Conservation (phyloP, 2,329 filamentous ascomycete species). For the Claviceps africana region DNA sequence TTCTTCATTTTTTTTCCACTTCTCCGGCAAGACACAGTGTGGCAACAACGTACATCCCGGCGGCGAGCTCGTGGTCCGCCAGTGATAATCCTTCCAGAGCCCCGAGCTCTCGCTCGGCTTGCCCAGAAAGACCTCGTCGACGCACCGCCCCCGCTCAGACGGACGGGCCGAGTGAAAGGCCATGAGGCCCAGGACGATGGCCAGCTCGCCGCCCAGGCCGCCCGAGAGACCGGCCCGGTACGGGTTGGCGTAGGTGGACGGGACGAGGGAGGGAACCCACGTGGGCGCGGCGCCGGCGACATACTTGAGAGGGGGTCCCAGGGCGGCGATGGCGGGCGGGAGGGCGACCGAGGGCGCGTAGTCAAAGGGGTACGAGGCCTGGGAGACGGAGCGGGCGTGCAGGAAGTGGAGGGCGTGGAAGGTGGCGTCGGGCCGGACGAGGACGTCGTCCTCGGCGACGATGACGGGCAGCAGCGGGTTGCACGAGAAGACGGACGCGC, state of each 20-base stretch:
- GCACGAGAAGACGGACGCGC: constrained; percentile 22
- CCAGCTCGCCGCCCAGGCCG: constrained; percentile 24
- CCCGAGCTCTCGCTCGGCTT: constrained; percentile 7
- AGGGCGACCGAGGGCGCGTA: not conserved
- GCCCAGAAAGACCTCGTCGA: constrained; percentile 5
- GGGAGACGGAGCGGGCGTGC: constrained; percentile 13
- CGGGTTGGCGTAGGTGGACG: constrained; percentile 15
- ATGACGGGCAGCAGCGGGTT: constrained; percentile 23
- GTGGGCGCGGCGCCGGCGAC: constrained; percentile 18
- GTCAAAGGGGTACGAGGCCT: constrained; percentile 8
- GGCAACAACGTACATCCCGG: constrained; percentile 17
- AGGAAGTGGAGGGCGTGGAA: constrained; percentile 19
- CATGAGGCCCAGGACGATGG: constrained; percentile 27
- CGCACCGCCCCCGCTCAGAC: not conserved
- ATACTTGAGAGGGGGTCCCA: constrained; percentile 11
- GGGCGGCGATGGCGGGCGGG: not conserved
- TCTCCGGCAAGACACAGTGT: no score
- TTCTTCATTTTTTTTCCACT: no score
- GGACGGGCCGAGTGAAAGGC: constrained; percentile 13
- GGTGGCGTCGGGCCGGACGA: constrained; percentile 6
- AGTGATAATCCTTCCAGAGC: constrained; percentile 14
- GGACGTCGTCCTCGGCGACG: constrained; percentile 12
- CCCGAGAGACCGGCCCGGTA: constrained; percentile 9
- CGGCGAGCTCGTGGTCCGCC: constrained; percentile 11
- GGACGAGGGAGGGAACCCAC: constrained; percentile 27